Evolutionary conservation across 352 stramenopile species (phyloP).

Genomic region (Pythium folliculosum): DNA sequence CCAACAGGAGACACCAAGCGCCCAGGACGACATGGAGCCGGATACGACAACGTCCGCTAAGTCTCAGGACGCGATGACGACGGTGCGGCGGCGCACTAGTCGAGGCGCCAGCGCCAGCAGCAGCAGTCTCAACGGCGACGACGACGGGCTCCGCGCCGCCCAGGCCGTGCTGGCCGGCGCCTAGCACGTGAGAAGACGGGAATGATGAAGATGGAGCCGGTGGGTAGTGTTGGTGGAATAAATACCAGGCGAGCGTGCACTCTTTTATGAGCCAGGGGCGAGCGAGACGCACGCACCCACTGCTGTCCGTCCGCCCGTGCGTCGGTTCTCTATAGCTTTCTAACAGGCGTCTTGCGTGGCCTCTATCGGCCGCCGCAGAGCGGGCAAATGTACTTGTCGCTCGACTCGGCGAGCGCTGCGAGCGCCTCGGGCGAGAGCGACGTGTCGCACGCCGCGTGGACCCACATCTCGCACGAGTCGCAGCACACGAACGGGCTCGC

Average conservation of each 20-base stretch:
- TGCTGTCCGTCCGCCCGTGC: too few relatives aligned
- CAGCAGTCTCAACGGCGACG: not conserved
- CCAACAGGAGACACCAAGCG: not conserved
- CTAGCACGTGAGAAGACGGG: constrained; percentile 7
- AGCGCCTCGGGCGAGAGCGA: constrained; percentile 71
- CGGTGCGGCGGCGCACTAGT: constrained; percentile 6
- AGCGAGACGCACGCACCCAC: too few relatives aligned
- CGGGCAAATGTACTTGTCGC: constrained; percentile 87
- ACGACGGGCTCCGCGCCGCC: constrained; percentile 9
- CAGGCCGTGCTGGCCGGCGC: constrained; percentile 20
- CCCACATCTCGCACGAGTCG: constrained; percentile 88
- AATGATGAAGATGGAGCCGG: not conserved
- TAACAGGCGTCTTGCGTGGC: constrained; percentile 9
- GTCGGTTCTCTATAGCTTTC: constrained; percentile 9
- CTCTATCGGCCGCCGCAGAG: constrained; percentile 61
- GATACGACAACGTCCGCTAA: too few relatives aligned
- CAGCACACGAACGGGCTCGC: constrained; percentile 86
- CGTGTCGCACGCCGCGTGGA: constrained; percentile 74
- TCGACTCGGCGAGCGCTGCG: constrained; percentile 60
- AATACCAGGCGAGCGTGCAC: constrained; percentile 15
- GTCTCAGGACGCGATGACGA: not conserved
- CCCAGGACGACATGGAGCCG: too few relatives aligned
- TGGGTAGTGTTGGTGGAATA: constrained; percentile 3
- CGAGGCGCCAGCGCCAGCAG: constrained; percentile 13
- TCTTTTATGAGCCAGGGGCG: constrained; percentile 2